A percentile compares a stretch with the other conserved stretches of the same genome.
Conservation (phyloP, 106 monocot genomes). For the Acorus gramineus region DNA sequence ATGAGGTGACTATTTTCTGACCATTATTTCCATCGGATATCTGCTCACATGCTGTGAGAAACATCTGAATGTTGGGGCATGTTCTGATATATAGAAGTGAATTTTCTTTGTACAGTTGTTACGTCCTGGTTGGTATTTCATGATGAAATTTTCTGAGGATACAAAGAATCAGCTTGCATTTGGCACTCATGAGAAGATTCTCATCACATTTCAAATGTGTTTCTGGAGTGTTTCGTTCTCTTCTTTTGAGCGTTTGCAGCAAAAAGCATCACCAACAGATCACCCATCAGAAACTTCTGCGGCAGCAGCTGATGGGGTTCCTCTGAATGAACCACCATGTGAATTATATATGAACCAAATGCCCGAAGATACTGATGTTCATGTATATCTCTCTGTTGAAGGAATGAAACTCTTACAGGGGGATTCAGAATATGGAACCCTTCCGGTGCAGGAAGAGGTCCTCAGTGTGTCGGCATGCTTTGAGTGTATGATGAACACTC, state of each 20-base stretch:
- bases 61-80: constrained; percentile 2
- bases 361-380: constrained; percentile 25
- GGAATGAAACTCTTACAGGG: not conserved
- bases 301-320: constrained; percentile 2
- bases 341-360: constrained; percentile 11
- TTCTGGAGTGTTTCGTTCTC: constrained; percentile 47
- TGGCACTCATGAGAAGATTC: constrained; percentile 15
- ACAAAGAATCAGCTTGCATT: constrained; percentile 8
- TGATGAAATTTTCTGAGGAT: constrained; percentile 39
- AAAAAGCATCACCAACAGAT: constrained; percentile 6
- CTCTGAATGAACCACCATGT: constrained; percentile 15
- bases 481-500: constrained; percentile 23
- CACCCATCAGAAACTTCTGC: constrained; percentile 10
- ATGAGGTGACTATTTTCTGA: constrained; percentile 40
- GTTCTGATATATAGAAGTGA: not conserved
- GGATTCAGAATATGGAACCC: constrained; percentile 3
- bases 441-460: constrained; percentile 14
- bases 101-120: constrained; percentile 32
- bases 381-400: constrained; percentile 27
- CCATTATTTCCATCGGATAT: not conserved
- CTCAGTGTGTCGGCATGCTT: constrained; percentile 47
- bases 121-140: constrained; percentile 40
- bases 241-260: constrained; percentile 11
- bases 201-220: constrained; percentile 26
- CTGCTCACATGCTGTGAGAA: not conserved